These are phyloP conservation scores for Dactylellina leptospora DNA, from an alignment of 2,329 filamentous ascomycete genomes.

Conservation along the genomic window DNA sequence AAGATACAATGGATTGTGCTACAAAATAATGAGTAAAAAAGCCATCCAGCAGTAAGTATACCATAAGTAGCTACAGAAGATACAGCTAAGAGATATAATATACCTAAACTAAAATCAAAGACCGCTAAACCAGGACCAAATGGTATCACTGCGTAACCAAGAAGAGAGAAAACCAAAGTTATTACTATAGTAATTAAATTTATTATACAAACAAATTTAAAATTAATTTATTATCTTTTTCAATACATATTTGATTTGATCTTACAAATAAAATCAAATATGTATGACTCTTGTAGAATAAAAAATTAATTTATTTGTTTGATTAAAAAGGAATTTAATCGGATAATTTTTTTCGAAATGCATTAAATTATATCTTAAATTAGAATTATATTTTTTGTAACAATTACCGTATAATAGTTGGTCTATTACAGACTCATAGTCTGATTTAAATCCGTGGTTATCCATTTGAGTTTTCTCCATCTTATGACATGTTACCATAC, in stretches of 20 bases:
- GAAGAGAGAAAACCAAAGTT: neutral
- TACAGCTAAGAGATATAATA: constrained; percentile 57
- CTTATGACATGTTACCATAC: constrained; percentile 30
- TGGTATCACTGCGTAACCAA: no score
- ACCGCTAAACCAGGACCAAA: constrained; percentile 55
- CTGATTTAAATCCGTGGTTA: constrained; percentile 56
- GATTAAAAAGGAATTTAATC: constrained; percentile 54
- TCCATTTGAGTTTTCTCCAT: constrained; percentile 54
- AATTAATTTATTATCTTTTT: constrained; percentile 5
- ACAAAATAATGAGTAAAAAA: constrained; percentile 32
- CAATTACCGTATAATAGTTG: constrained; percentile 37
- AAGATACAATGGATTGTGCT: constrained; percentile 5
- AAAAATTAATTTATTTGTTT: constrained; percentile 40
- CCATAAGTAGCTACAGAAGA: constrained; percentile 57
- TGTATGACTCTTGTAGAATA: constrained; percentile 16
- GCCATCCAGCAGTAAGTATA: constrained; percentile 51
- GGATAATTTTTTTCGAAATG: constrained; percentile 45
- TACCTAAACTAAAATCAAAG: constrained; percentile 56
- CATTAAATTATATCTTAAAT: constrained; percentile 44
- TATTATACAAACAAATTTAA: no score
- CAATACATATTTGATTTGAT: neutral
- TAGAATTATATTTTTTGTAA: constrained; percentile 6
- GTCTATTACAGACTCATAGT: constrained; percentile 47
- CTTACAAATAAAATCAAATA: neutral
- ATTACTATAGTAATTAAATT: neutral